Evolutionary conservation across 2,329 filamentous ascomycete species (phyloP), one percentile per base, ranked within the genome.

Genomic region (Neurospora crassa): DNA sequence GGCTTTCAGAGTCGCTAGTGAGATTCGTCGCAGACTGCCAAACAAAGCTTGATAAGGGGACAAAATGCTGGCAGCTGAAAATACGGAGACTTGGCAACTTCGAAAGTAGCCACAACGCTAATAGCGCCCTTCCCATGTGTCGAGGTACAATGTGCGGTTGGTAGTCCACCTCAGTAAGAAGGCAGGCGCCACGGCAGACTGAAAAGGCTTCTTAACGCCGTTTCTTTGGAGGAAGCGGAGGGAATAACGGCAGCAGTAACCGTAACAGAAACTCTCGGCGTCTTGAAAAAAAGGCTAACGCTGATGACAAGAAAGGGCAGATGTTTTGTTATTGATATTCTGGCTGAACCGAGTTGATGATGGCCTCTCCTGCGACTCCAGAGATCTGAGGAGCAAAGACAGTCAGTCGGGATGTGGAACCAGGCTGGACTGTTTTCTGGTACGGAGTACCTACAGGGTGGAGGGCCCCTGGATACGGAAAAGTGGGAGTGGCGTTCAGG

Each of bases 401-500:
- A 69, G 67, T 40, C 45, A 43, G 47, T 29, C 68, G 63, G 42
- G 70, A 42, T 24, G 68, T 67, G 47, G 42, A 69, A 69, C 68
- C 70, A 68, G 71, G 71, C 70, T 71, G 71, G 70, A 68, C 40
- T 40, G 40, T 29, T 68, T 29, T 67, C 11, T 67, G 43, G 67
- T 42, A 43, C 34, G 41, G 40, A 59, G 68, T 68, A 68, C 71
- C 71, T 71, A 63, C 53, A 63, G 16, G 29, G 53, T 34, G 29
- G 53, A 63, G 53, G 53, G 53, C 34, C 53, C 53, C 53, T 37
- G 53, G 24, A 63, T 63, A 63, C 24, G 53, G 68, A 69, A 47
- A 70, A 63, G 29, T 71, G 68, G 71, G 71, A 72, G 71, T 72
- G 71, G 71, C 71, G 70, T 71, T 47, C 59, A 71, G 67, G 53